Conservation (phyloP, 371 early-diverging fungal genomes). For the Saksenaea oblongispora region DNA sequence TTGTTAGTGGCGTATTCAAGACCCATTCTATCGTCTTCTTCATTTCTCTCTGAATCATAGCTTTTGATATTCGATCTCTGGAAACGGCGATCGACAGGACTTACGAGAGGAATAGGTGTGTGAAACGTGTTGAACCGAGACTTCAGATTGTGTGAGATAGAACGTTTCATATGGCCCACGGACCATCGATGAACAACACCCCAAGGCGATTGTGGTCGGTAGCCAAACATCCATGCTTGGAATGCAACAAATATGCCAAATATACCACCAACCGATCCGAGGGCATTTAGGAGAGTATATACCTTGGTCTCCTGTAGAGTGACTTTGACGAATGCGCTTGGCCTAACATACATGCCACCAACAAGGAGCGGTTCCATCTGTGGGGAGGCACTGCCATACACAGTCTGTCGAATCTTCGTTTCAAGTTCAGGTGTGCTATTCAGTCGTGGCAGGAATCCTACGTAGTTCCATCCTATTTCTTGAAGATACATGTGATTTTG, state of each 20-base stretch:
- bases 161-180: neutral
- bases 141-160: neutral
- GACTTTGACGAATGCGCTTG: neutral
- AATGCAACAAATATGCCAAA: neutral
- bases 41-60: neutral
- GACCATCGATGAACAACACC: neutral
- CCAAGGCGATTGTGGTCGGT: neutral
- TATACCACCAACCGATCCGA: neutral
- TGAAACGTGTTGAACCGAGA: neutral
- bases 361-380: constrained; percentile 18
- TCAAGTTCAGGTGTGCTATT: constrained; percentile 46
- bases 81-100: neutral
- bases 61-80: neutral
- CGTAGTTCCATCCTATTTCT: constrained; percentile 47
- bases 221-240: neutral
- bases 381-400: too few relatives aligned
- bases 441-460: constrained; percentile 45
- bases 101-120: neutral
- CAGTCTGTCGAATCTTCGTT: constrained; percentile 39
- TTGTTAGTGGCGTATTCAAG: too few relatives aligned
- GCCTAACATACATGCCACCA: neutral
- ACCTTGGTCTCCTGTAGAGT: neutral
- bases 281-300: neutral
- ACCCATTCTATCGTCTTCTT: too few relatives aligned
- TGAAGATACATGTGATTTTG: constrained; percentile 43